These are phyloP conservation scores for Scleroderma bovista DNA, from an alignment of 768 basidiomycete genomes.

Conservation along the genomic window DNA sequence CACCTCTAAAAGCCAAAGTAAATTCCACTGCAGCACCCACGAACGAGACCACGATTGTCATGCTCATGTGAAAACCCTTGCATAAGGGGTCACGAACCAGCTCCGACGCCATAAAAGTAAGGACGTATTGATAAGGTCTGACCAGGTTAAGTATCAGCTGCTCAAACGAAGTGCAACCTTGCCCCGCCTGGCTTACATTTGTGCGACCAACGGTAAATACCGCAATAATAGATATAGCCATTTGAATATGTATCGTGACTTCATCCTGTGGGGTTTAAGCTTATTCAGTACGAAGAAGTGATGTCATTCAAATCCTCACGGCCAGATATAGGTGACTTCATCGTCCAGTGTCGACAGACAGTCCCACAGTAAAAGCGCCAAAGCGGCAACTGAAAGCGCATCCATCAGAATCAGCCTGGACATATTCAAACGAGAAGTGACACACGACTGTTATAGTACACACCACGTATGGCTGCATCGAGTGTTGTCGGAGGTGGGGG, in stretches of 20 bases:
- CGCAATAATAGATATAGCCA: slow-evolving; percentile 28
- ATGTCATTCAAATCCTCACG: slow-evolving; percentile 10
- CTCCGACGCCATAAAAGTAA: not conserved
- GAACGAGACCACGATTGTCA: not conserved
- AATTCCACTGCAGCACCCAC: not conserved
- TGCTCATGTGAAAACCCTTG: not conserved
- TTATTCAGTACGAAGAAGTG: not conserved
- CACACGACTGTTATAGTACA: not conserved
- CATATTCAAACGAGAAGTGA: not conserved
- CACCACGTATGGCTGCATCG: not conserved
- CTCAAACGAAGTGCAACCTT: slow-evolving; percentile 2
- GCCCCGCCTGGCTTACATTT: slow-evolving; percentile 19
- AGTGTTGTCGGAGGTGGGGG: too few relatives aligned
- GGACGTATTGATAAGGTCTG: slow-evolving; percentile 2
- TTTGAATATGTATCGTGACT: slow-evolving; percentile 16
- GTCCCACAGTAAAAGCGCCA: slow-evolving; percentile 20
- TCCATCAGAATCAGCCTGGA: not conserved
- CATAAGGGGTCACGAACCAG: not conserved
- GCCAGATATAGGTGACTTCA: slow-evolving; percentile 14
- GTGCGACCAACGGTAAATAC: slow-evolving; percentile 16
- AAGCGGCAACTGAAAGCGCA: slow-evolving; percentile 12
- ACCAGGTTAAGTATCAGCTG: slow-evolving; percentile 4
- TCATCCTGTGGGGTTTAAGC: slow-evolving; percentile 14
- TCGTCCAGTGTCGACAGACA: slow-evolving; percentile 18
- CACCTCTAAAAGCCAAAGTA: not conserved